Conservation (phyloP, 441 rosid genomes). For the Erodium trifolium region DNA sequence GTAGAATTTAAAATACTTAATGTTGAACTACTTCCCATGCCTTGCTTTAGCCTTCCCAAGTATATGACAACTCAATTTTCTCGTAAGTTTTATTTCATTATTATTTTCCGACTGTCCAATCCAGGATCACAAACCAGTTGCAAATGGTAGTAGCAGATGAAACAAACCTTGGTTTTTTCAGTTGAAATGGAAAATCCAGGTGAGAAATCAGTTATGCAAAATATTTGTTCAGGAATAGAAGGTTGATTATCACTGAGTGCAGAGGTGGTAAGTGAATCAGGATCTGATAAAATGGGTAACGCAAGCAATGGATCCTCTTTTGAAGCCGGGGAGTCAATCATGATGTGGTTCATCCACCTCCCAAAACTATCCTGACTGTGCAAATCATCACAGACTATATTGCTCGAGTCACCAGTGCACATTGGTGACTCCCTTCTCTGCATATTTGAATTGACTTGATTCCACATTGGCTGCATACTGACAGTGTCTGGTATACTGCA, state of each 20-base stretch:
- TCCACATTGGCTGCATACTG: slow-evolving; percentile 32
- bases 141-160: slow-evolving; percentile 7
- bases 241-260: slow-evolving; percentile 26
- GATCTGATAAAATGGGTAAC: slow-evolving; percentile 39
- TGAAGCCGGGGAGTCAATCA: slow-evolving; percentile 51
- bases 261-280: slow-evolving; percentile 36
- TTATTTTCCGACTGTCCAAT: not conserved
- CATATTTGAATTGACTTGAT: slow-evolving; percentile 27
- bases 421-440: slow-evolving; percentile 27
- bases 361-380: slow-evolving; percentile 91
- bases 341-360: slow-evolving; percentile 60
- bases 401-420: slow-evolving; percentile 32
- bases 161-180: slow-evolving; percentile 73
- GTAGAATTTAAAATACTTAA: not conserved
- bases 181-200: slow-evolving; percentile 78
- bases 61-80: not conserved
- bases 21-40: not conserved
- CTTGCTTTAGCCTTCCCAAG: slow-evolving; percentile 7
- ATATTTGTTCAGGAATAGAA: slow-evolving; percentile 44
- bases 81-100: not conserved
- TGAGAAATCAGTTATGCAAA: slow-evolving; percentile 73
- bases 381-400: slow-evolving; percentile 37
- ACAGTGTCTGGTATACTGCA: slow-evolving; percentile 23
- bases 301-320: slow-evolving; percentile 42
- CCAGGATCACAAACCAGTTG: slow-evolving; percentile 1